Evolutionary conservation across 164 flowering plant genomes (phyloP), one percentile per base, ranked within the genome.

Genomic region (Protea cynaroides): DNA sequence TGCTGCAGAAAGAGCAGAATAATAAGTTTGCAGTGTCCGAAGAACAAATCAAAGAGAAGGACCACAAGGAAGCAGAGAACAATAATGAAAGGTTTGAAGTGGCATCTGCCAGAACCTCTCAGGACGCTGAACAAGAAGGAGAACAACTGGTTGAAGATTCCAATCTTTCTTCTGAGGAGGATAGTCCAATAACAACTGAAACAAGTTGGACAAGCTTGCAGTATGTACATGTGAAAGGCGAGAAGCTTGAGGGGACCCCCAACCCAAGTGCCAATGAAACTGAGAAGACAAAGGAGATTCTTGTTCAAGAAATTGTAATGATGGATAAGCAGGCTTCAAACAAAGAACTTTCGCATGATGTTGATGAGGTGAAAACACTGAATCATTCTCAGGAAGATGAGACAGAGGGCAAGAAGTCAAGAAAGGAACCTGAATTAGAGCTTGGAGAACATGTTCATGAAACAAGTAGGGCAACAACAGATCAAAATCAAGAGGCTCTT

Each of bases 401-500:
- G 54, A 43, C 12, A 49, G 65, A 59, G 37, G 68, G 36, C 12
- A 61, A 56, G 61, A 25, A 22, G 49, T 58, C 47, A 21, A 58
- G 53, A 19, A 51, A 36, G 24, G 63, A 59, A 50, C 50, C 61
- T 19, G 56, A 40, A 43, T 22, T 47, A 25, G 57, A 68, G 21
- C 36, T 64, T 36, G 40, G 49, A 21, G 50, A 66, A 23, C 23
- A 71, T 61, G 34, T 61, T 64, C 51, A 13, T 53, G 29, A 58
- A 59, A 23, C 15, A 50, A 21, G n/a, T 18, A 67, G 65, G 37
- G 65, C 56, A 40, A 49, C 46, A 46, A 52, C 24, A 23, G 65
- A 46, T 46, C 69, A 56, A 22, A 46, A 65, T 36, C 47, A 59
- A 23, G 50, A 63, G 49, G 65, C 64, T 59, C 25, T 56, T 43